These are phyloP conservation scores for Euphorbia neoarborescens DNA, from an alignment of 441 rosid genomes.

Conservation along the genomic window DNA sequence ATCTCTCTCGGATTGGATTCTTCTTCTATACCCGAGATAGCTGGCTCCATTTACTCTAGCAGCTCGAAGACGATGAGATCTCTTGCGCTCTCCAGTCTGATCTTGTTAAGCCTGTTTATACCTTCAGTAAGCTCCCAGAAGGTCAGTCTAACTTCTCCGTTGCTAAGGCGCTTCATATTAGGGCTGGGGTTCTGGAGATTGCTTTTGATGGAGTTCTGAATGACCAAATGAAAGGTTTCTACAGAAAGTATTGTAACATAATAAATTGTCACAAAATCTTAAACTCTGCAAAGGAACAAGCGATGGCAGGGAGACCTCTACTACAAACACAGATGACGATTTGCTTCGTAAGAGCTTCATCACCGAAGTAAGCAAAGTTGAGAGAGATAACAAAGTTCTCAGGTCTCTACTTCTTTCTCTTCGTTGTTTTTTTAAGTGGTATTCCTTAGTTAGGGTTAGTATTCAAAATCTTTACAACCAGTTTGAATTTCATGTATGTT, in stretches of 20 bases:
- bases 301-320: slow-evolving; percentile 37
- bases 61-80: too few relatives aligned
- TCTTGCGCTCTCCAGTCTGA: too few relatives aligned
- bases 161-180: slow-evolving; percentile 44
- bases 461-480: background rate
- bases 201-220: slow-evolving; percentile 58
- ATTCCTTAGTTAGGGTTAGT: slow-evolving; percentile 22
- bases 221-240: slow-evolving; percentile 87
- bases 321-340: slow-evolving; percentile 42
- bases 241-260: slow-evolving; percentile 57
- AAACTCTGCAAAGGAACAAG: background rate
- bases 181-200: slow-evolving; percentile 53
- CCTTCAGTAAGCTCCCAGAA: too few relatives aligned
- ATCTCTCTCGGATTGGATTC: too few relatives aligned
- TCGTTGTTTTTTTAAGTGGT: too few relatives aligned
- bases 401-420: slow-evolving; percentile 35
- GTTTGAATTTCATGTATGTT: background rate
- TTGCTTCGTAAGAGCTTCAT: slow-evolving; percentile 76
- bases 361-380: slow-evolving; percentile 89
- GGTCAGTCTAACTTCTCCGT: too few relatives aligned
- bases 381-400: slow-evolving; percentile 76
- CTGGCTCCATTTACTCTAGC: too few relatives aligned
- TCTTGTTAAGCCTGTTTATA: too few relatives aligned
- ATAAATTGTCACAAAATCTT: background rate
- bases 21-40: too few relatives aligned